phyloP scores from a whole-genome alignment of 129 eudicot species.

The Kitagawia praeruptora region DNA sequence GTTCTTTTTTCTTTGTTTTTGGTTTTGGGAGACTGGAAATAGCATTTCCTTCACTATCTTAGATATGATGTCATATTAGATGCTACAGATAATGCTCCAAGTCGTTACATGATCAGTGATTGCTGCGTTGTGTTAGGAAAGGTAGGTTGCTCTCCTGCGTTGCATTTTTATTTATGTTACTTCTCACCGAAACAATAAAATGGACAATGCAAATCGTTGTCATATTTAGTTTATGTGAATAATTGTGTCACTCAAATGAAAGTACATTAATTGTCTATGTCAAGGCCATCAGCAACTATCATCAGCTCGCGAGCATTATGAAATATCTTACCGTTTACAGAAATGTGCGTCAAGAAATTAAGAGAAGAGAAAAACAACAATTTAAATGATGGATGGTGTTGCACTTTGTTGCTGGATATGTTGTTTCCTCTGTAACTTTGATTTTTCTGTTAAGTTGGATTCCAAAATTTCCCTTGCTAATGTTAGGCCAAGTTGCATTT shows the following conservation, averaged over 20 bases:
- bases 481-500: neutral
- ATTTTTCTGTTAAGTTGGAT: neutral
- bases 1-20: neutral
- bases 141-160: conserved; percentile 36
- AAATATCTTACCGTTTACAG: neutral
- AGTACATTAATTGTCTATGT: neutral
- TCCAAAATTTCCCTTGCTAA: neutral
- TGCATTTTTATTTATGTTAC: neutral
- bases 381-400: neutral
- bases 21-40: neutral
- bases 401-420: neutral
- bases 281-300: neutral
- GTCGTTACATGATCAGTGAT: conserved; percentile 94
- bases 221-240: neutral
- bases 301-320: neutral
- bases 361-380: neutral
- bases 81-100: conserved; percentile 97
- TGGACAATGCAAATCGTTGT: neutral
- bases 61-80: conserved; percentile 87
- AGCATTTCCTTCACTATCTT: conserved; percentile 32
- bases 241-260: neutral
- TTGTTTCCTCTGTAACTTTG: neutral
- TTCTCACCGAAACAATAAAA: neutral
- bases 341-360: neutral
- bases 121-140: conserved; percentile 94